Conservation (phyloP, 805 yeast species). For the Ogataea wickerhamii region DNA sequence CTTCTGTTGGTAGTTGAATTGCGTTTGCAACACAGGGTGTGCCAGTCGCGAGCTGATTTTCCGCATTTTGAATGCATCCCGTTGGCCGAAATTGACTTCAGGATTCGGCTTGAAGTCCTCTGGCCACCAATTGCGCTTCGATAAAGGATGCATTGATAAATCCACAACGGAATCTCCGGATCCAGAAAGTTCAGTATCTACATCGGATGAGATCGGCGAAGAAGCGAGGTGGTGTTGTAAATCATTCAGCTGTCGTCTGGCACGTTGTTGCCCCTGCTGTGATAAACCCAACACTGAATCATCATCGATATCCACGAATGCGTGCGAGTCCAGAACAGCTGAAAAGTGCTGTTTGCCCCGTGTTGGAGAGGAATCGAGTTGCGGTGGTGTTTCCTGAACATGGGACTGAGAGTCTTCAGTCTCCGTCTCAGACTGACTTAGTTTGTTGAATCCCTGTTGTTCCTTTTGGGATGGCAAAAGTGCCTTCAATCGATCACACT, state of each 20-base stretch:
- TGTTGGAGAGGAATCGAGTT: conserved; percentile 4
- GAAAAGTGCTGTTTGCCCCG: not conserved
- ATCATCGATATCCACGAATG: conserved; percentile 5
- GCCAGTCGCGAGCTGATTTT: conserved; percentile 15
- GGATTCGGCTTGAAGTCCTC: conserved; percentile 36
- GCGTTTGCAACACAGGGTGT: conserved; percentile 24
- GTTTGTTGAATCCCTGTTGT: not conserved
- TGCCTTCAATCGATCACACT: not conserved
- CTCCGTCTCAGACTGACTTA: conserved; percentile 14
- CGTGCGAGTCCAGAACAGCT: conserved; percentile 1
- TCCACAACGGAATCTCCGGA: conserved; percentile 15
- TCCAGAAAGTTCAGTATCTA: not conserved
- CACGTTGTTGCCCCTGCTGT: conserved; percentile 11
- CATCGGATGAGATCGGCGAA: conserved; percentile 2
- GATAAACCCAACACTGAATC: conserved; percentile 8
- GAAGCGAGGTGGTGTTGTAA: conserved; percentile 5
- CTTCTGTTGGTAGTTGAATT: conserved; percentile 20
- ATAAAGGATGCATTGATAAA: conserved; percentile 25
- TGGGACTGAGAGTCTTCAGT: conserved; percentile 11
- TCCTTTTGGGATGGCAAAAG: not conserved
- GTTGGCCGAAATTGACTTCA: conserved; percentile 17
- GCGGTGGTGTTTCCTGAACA: not conserved
- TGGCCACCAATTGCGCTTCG: conserved; percentile 32
- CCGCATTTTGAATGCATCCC: conserved; percentile 21
- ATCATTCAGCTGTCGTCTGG: conserved; percentile 10